Percentiles rank a stretch among this genome's conserved stretches.
Evolutionary conservation across 2,329 filamentous ascomycete species (phyloP).

Genomic region (Penicillium sp.): DNA sequence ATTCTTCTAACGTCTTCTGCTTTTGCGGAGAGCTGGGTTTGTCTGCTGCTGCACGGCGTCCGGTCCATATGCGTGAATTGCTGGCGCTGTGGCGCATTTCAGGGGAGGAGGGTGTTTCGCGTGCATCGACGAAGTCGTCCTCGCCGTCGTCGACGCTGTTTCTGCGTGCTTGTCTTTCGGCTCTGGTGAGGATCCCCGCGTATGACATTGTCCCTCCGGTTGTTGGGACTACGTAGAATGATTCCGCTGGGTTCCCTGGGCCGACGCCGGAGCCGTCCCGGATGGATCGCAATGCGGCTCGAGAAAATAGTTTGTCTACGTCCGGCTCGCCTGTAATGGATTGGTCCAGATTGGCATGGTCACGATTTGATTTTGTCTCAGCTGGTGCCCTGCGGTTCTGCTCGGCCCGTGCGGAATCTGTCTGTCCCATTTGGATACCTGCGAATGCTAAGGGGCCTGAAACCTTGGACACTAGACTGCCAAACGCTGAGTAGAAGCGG

Average conservation of each 20-base stretch:
- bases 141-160: conserved; percentile 62
- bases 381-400: conserved; percentile 34
- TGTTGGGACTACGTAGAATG: conserved; percentile 92
- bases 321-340: conserved; percentile 62
- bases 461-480: conserved; percentile 79
- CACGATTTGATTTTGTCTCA: conserved; percentile 37
- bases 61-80: conserved; percentile 23
- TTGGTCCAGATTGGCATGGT: conserved; percentile 41
- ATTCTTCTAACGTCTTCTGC: conserved; percentile 74
- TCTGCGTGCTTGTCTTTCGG: conserved; percentile 43
- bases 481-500: conserved; percentile 88
- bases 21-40: conserved; percentile 36
- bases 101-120: conserved; percentile 59
- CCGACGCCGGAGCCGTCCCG: conserved; percentile 59
- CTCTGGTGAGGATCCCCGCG: conserved; percentile 71
- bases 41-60: conserved; percentile 19
- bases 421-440: conserved; percentile 70
- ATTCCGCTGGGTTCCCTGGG: conserved; percentile 59
- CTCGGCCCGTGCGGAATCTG: conserved; percentile 34
- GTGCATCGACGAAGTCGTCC: conserved; percentile 86
- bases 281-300: conserved; percentile 75
- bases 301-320: conserved; percentile 77
- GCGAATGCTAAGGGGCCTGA: conserved; percentile 91
- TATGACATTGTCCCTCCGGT: conserved; percentile 91
- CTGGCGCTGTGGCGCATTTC: conserved; percentile 46